Percentiles rank a stretch among this genome's conserved stretches.
Evolutionary conservation across 1,284 basidiomycete species (phyloP).

Genomic region (Stygiomarasmius scandens): DNA sequence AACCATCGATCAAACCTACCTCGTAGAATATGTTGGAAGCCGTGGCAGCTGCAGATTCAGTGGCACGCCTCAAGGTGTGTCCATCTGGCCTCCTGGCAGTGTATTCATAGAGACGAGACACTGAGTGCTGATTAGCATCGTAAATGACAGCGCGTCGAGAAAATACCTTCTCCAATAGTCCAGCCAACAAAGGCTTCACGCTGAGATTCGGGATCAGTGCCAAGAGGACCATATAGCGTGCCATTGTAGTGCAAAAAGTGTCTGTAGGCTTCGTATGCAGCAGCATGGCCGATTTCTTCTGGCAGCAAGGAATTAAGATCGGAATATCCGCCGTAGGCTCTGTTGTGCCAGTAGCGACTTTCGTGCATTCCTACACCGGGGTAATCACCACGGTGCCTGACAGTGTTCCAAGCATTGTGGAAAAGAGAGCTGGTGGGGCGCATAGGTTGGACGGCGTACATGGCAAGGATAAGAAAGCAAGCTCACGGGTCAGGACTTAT

Average conservation of each 20-base stretch:
- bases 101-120: constrained; percentile 21
- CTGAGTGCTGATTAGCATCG: neutral
- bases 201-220: constrained; percentile 55
- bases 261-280: constrained; percentile 72
- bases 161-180: constrained; percentile 62
- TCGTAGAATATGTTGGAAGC: constrained; percentile 53
- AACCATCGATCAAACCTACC: constrained; percentile 25
- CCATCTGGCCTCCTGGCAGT: constrained; percentile 38
- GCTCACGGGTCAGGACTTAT: constrained; percentile 58
- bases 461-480: constrained; percentile 15
- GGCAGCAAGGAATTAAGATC: constrained; percentile 50
- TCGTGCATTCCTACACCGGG: constrained; percentile 53
- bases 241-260: constrained; percentile 57
- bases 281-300: constrained; percentile 62
- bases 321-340: constrained; percentile 53
- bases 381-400: constrained; percentile 33
- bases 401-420: constrained; percentile 56
- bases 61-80: constrained; percentile 46
- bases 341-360: constrained; percentile 59
- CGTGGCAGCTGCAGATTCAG: constrained; percentile 60
- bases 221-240: constrained; percentile 54
- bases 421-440: constrained; percentile 48
- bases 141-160: neutral
- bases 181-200: constrained; percentile 63
- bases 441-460: constrained; percentile 17